Percentiles rank a stretch among this genome's conserved stretches.
Evolutionary conservation across 495 filamentous ascomycete genomes (phyloP).

Genomic region (Annulohypoxylon bovei): DNA sequence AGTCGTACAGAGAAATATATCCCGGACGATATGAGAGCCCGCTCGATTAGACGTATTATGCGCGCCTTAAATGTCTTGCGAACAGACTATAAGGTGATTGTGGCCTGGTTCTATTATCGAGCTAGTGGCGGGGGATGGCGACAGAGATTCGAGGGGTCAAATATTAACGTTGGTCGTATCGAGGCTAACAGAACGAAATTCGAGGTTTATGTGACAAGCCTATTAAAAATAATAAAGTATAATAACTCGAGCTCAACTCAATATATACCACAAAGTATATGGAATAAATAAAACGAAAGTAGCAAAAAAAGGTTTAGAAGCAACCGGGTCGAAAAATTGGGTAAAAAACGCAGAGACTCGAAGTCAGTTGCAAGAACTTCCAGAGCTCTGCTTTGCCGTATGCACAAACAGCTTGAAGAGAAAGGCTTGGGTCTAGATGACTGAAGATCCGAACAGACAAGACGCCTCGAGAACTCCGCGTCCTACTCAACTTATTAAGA

Average conservation of each 20-base stretch:
- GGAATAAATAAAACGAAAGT: conserved; percentile 34
- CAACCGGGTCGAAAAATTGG: conserved; percentile 21
- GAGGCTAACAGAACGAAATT: conserved; percentile 13
- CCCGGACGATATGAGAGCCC: conserved; percentile 30
- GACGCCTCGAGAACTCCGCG: conserved; percentile 20
- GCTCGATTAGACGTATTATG: conserved; percentile 31
- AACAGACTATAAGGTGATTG: conserved; percentile 1
- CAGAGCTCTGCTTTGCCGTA: conserved; percentile 60
- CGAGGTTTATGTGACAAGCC: conserved; percentile 17
- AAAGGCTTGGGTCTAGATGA: conserved; percentile 55
- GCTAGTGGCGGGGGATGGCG: not conserved
- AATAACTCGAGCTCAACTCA: conserved; percentile 33
- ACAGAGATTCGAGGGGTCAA: not conserved
- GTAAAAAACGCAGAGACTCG: conserved; percentile 31
- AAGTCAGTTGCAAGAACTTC: conserved; percentile 58
- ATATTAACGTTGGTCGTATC: not conserved
- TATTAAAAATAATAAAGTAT: conserved; percentile 29
- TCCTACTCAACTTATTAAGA: conserved; percentile 32
- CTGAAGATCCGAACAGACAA: conserved; percentile 49
- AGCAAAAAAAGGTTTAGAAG: conserved; percentile 14
- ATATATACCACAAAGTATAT: conserved; percentile 23
- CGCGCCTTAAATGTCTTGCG: not conserved
- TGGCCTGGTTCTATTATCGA: not conserved
- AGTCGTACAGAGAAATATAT: conserved; percentile 22
- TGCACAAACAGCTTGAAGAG: conserved; percentile 41